Percentiles rank a stretch among this genome's conserved stretches.
Conservation (phyloP, 306 rosid species). For the Ceratonia siliqua region DNA sequence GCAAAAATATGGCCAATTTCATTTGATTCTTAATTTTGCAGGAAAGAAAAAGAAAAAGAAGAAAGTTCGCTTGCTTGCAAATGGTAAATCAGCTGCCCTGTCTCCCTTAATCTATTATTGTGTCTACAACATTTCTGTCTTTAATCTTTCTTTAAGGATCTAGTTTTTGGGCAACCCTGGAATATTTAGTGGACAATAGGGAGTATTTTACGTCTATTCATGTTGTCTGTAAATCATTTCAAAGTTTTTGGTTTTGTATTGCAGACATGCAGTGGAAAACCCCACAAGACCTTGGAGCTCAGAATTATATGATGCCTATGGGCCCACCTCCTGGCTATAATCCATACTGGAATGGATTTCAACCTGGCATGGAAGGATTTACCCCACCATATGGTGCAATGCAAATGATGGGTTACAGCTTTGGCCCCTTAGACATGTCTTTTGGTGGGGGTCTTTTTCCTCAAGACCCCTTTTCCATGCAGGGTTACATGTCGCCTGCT, state of each 20-base stretch:
- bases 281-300: constrained; percentile 68
- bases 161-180: background rate
- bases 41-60: constrained; percentile 92
- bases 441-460: constrained; percentile 66
- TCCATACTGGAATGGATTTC: constrained; percentile 86
- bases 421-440: constrained; percentile 84
- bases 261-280: constrained; percentile 84
- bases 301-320: constrained; percentile 90
- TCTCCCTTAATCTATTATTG: background rate
- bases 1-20: background rate
- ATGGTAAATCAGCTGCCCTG: constrained; percentile 49
- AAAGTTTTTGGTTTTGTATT: constrained; percentile 22
- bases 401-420: constrained; percentile 75
- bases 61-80: constrained; percentile 70
- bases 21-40: constrained; percentile 38
- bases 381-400: constrained; percentile 76
- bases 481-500: constrained; percentile 71
- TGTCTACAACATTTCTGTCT: background rate
- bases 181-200: constrained; percentile 8
- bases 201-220: background rate
- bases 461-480: constrained; percentile 75
- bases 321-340: constrained; percentile 71
- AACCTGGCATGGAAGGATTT: constrained; percentile 80
- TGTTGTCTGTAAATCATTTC: background rate
- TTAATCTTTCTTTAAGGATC: background rate